Base-by-base conservation (phyloP, 192 early-diverging fungal genomes). In the Coemansia sp. region DNA sequence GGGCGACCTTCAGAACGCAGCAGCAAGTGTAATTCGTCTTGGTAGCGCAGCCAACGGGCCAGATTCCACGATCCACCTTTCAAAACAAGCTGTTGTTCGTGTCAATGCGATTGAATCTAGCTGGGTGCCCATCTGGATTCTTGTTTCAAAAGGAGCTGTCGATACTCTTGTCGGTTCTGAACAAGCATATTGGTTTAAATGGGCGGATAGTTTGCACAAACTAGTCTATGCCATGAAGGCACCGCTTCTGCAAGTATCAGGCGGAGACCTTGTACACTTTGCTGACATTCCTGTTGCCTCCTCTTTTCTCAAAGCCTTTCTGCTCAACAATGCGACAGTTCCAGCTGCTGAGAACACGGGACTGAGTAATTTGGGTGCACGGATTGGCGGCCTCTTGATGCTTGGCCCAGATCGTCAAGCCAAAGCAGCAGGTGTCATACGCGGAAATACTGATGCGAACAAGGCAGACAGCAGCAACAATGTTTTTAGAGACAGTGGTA, bases 371-470 rank as follows among this genome's bases (percentile, higher is more conserved):
- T 55, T 80, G 41, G 78, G 78, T 40, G 78, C 78, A 2, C 59
- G 78, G 18, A 69, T 81, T 11, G 78, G 78, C 63, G 70, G 73
- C 12, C 73, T 81, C 39, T 40, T 81, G 39, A 66, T 59, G 70
- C 61, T 75, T 6, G 69, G 73, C 7, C 22, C 36, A 2, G 46
- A 39, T 6, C 19, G 26, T n/a, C 32, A 6, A 22, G 13, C 12
- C 57, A 59, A 59, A 19, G n/a, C 5, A 41, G 1, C 4, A 12
- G 39, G 16, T 5, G n/a, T 37, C 12, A 59, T 18, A 19, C 37
- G n/a, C 8, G 57, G 41, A 6, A 59, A 10, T n/a, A 48, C 57
- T 16, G 37, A 41, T 47, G 18, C 42, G 26, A 4, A 16, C 11
- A 16, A 22, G 2, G 13, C 39, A 16, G 15, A 18, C 40, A 37